Conservation (phyloP, 1,284 basidiomycete species). For the Microbotryomycetes sp. region DNA sequence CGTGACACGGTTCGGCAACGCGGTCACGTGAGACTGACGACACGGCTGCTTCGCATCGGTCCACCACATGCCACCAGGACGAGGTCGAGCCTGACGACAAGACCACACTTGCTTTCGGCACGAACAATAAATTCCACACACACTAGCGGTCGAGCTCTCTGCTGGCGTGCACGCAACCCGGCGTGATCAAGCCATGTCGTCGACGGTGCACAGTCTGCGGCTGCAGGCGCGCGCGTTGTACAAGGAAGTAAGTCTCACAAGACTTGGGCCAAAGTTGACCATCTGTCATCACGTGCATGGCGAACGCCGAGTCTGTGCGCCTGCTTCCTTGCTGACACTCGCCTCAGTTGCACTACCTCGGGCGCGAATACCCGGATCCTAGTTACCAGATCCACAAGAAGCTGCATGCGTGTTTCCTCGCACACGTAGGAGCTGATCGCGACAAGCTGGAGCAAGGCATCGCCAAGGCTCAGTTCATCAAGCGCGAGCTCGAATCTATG, state of each 20-base stretch:
- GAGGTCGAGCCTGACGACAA: too few relatives aligned
- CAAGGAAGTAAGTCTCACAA: constrained; percentile 21
- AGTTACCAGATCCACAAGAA: constrained; percentile 21
- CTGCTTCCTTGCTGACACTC: not conserved
- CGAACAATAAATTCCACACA: too few relatives aligned
- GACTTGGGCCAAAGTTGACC: not conserved
- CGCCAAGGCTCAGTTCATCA: constrained; percentile 30
- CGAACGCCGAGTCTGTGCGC: too few relatives aligned
- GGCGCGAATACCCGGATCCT: constrained; percentile 28
- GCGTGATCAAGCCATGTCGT: too few relatives aligned
- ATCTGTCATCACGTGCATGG: not conserved
- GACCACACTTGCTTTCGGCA: too few relatives aligned
- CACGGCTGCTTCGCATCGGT: too few relatives aligned
- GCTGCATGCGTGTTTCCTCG: constrained; percentile 26
- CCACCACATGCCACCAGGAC: too few relatives aligned
- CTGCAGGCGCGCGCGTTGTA: constrained; percentile 23
- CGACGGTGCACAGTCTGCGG: constrained; percentile 10
- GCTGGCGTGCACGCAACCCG: too few relatives aligned
- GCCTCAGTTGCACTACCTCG: constrained; percentile 20
- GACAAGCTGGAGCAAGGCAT: constrained; percentile 16
- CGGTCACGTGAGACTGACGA: too few relatives aligned
- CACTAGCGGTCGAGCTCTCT: too few relatives aligned
- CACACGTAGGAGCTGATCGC: constrained; percentile 21
- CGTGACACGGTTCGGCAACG: too few relatives aligned
- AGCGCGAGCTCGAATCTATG: constrained; percentile 28